These are phyloP conservation scores for Albugo candida DNA, from an alignment of 352 stramenopile species.

Conservation along the genomic window DNA sequence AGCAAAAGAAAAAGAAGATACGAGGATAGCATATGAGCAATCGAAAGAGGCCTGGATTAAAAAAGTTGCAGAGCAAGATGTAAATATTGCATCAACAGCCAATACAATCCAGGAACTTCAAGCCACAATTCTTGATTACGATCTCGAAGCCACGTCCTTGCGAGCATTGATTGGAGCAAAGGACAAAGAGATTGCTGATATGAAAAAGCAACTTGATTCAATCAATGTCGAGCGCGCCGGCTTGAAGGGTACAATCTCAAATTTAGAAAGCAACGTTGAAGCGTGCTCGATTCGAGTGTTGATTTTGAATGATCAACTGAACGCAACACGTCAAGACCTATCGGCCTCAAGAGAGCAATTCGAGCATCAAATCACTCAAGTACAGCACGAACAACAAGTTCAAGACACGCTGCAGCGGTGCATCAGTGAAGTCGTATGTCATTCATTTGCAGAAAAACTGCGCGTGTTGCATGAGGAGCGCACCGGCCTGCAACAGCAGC, in stretches of 20 bases:
- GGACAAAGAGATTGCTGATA: too few relatives aligned
- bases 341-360: slow-evolving; percentile 25
- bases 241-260: slow-evolving; percentile 12
- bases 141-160: too few relatives aligned
- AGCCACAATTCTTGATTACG: too few relatives aligned
- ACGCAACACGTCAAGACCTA: slow-evolving; percentile 18
- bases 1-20: slow-evolving; percentile 14
- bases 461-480: slow-evolving; percentile 40
- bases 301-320: slow-evolving; percentile 9
- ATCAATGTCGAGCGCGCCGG: slow-evolving; percentile 6
- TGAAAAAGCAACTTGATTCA: too few relatives aligned
- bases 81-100: too few relatives aligned
- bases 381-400: slow-evolving; percentile 28
- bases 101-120: too few relatives aligned
- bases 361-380: slow-evolving; percentile 29
- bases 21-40: slow-evolving; percentile 16
- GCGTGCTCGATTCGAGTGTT: slow-evolving; percentile 9
- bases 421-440: slow-evolving; percentile 29
- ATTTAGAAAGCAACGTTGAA: slow-evolving; percentile 14
- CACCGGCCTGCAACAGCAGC: slow-evolving; percentile 36
- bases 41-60: slow-evolving; percentile 48
- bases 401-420: slow-evolving; percentile 31
- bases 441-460: slow-evolving; percentile 35
- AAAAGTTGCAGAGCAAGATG: slow-evolving; percentile 19
- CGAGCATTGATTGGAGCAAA: too few relatives aligned